phyloP scores from a whole-genome alignment of 1,139 yeast genomes.

The Hansenula sp. region DNA sequence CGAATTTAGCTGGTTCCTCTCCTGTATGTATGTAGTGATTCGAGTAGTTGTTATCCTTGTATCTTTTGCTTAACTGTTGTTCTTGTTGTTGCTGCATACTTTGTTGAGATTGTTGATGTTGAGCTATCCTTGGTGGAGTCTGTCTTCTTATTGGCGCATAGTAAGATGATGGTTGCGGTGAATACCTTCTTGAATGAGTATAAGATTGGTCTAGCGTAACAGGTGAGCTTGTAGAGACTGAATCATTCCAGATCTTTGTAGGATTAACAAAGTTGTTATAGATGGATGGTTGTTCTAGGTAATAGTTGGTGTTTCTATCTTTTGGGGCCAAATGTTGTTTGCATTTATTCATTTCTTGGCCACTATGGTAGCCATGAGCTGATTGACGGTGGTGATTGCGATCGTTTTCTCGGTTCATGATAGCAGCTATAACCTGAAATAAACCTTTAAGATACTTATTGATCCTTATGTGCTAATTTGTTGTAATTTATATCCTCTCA shows the following conservation, averaged over 20 bases:
- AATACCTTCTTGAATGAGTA: not conserved
- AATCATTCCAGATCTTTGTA: slow-evolving; percentile 1
- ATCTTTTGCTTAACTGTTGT: not conserved
- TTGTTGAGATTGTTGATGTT: slow-evolving; percentile 1
- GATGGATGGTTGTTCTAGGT: not conserved
- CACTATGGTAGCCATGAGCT: too few relatives aligned
- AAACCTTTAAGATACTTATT: too few relatives aligned
- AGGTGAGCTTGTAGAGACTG: slow-evolving; percentile 6
- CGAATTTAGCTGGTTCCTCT: slow-evolving; percentile 53
- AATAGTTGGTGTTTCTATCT: not conserved
- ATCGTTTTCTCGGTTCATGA: too few relatives aligned
- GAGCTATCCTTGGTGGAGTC: not conserved
- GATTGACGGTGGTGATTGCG: too few relatives aligned
- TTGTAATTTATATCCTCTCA: too few relatives aligned
- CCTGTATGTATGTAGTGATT: slow-evolving; percentile 66
- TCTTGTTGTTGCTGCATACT: not conserved
- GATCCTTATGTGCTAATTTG: too few relatives aligned
- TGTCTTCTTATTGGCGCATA: not conserved
- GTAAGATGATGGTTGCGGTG: not conserved
- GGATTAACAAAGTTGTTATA: slow-evolving; percentile 1
- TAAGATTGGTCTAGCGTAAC: slow-evolving; percentile 2
- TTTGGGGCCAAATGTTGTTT: not conserved
- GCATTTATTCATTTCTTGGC: not conserved
- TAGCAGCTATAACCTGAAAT: too few relatives aligned
- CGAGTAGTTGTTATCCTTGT: slow-evolving; percentile 57